These are phyloP conservation scores for Colletotrichum incanum DNA, from an alignment of 2,329 filamentous ascomycete species.

Conservation along the genomic window DNA sequence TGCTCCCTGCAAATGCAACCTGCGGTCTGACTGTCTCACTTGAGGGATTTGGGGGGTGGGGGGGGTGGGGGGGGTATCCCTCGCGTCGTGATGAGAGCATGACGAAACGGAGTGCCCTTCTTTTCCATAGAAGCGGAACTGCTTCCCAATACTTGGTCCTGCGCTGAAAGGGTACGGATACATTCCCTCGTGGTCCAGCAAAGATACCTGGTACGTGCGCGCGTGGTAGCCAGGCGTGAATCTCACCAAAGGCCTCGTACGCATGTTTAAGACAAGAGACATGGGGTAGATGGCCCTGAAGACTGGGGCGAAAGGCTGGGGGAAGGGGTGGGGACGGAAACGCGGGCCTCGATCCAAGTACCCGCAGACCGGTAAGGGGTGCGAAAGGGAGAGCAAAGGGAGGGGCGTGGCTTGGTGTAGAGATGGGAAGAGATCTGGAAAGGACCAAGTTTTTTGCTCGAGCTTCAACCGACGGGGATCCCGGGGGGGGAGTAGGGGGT, in stretches of 20 bases:
- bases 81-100: background rate
- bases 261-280: constrained; percentile 4
- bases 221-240: background rate
- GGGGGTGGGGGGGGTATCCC: too few relatives aligned
- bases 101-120: background rate
- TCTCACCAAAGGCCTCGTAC: background rate
- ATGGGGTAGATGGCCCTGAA: background rate
- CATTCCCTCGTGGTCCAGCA: background rate
- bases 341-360: background rate
- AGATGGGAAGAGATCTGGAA: background rate
- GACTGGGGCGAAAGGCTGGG: background rate
- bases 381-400: background rate
- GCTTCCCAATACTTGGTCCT: background rate
- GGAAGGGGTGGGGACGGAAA: background rate
- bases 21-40: constrained; percentile 5
- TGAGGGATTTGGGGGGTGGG: background rate
- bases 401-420: background rate
- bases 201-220: background rate
- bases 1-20: background rate
- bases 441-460: background rate
- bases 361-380: background rate
- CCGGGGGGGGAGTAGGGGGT: too few relatives aligned
- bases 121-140: background rate
- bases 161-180: background rate
- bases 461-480: background rate